Percentiles rank a stretch among this genome's conserved stretches.
Evolutionary conservation across 2,329 filamentous ascomycete genomes (phyloP).

Genomic region (Colletotrichum phormii): DNA sequence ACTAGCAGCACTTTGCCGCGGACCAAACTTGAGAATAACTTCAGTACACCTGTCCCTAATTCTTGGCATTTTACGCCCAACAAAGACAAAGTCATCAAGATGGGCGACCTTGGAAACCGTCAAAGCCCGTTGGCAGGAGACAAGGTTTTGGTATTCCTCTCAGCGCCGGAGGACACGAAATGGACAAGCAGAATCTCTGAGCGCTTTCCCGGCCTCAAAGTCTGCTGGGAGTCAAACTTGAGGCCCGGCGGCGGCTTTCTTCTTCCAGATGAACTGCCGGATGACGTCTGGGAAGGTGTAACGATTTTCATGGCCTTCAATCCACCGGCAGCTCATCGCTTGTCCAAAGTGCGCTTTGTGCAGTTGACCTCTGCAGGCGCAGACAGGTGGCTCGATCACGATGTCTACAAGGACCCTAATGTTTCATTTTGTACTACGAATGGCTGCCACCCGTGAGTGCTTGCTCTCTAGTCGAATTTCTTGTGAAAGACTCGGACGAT

Average conservation of each 20-base stretch:
- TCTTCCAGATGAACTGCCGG: conserved; percentile 42
- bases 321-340: conserved; percentile 45
- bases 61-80: neutral
- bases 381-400: conserved; percentile 53
- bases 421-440: conserved; percentile 55
- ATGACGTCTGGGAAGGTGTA: conserved; percentile 52
- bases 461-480: too few species aligned
- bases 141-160: conserved; percentile 53
- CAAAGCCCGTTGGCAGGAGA: conserved; percentile 47
- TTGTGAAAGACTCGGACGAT: neutral
- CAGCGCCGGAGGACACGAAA: conserved; percentile 42
- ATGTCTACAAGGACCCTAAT: conserved; percentile 47
- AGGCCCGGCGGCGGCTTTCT: conserved; percentile 36
- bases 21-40: neutral
- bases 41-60: neutral
- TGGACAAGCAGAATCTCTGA: conserved; percentile 50
- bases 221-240: conserved; percentile 48
- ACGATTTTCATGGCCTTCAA: conserved; percentile 51
- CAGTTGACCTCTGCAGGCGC: conserved; percentile 58
- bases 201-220: conserved; percentile 51
- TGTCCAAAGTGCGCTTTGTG: conserved; percentile 55
- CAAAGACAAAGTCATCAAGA: neutral
- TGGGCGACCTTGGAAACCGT: conserved; percentile 12
- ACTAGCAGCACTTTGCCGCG: neutral
- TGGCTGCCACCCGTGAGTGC: conserved; percentile 54